Evolutionary conservation across 2,329 filamentous ascomycete genomes (phyloP).

Genomic region (Aureobasidium sp.): DNA sequence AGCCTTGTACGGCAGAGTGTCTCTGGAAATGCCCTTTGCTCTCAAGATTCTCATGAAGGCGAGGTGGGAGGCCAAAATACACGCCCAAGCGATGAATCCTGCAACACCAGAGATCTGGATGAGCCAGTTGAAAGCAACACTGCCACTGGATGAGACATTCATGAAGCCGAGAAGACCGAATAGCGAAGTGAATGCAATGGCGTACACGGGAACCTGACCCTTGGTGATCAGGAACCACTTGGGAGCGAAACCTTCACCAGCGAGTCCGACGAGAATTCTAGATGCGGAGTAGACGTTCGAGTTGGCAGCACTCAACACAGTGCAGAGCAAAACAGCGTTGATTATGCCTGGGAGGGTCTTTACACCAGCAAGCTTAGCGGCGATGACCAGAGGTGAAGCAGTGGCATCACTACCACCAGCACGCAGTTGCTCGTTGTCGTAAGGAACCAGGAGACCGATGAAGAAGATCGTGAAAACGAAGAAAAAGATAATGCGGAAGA

Average conservation of each 20-base stretch:
- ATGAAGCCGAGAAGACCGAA: conserved; percentile 66
- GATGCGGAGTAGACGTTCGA: conserved; percentile 50
- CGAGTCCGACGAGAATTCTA: conserved; percentile 61
- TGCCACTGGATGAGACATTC: conserved; percentile 58
- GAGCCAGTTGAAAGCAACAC: conserved; percentile 65
- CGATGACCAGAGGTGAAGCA: conserved; percentile 59
- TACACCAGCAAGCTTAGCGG: conserved; percentile 53
- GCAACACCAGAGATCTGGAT: conserved; percentile 47
- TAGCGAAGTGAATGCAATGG: conserved; percentile 35
- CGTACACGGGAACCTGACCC: conserved; percentile 36
- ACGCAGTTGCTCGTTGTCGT: conserved; percentile 29
- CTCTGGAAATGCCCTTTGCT: conserved; percentile 59
- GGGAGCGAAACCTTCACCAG: conserved; percentile 38
- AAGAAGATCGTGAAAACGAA: conserved; percentile 29
- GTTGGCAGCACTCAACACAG: conserved; percentile 55
- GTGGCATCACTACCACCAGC: conserved; percentile 23
- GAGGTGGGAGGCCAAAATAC: conserved; percentile 64
- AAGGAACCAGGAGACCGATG: conserved; percentile 27
- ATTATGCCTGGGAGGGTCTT: conserved; percentile 53
- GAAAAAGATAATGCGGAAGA: conserved; percentile 29
- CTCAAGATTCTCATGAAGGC: conserved; percentile 59
- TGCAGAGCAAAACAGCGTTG: conserved; percentile 51
- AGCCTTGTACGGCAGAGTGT: conserved; percentile 60
- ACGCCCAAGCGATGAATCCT: conserved; percentile 59
- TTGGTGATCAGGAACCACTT: conserved; percentile 32